phyloP scores from a whole-genome alignment of 2,329 filamentous ascomycete genomes.

The Sporothrix brasiliensis region DNA sequence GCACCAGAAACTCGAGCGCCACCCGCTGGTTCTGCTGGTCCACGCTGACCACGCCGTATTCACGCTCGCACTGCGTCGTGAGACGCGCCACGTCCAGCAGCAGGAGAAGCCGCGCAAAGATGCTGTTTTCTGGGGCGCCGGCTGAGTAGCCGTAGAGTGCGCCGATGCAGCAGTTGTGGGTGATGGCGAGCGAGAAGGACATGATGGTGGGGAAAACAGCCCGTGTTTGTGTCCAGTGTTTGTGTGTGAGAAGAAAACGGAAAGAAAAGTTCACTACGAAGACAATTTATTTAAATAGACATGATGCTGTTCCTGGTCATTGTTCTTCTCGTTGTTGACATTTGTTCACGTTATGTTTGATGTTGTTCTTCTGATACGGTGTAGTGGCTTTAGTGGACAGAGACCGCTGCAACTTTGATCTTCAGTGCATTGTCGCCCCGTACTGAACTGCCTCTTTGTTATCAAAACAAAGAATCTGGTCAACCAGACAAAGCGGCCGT shows the following conservation, averaged over 20 bases:
- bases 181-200: background rate
- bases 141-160: background rate
- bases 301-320: background rate
- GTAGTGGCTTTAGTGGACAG: background rate
- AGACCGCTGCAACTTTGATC: background rate
- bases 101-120: background rate
- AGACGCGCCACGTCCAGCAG: slow-evolving; percentile 4
- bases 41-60: background rate
- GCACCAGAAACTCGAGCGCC: slow-evolving; percentile 16
- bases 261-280: background rate
- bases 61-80: background rate
- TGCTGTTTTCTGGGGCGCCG: background rate
- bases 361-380: too few species aligned
- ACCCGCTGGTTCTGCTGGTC: slow-evolving; percentile 8
- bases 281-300: background rate
- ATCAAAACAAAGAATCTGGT: background rate
- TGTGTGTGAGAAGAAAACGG: background rate
- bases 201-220: background rate
- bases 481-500: background rate
- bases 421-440: too few species aligned
- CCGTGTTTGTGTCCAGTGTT: background rate
- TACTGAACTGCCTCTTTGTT: background rate
- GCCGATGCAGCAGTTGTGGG: background rate
- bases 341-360: background rate
- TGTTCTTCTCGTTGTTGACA: background rate